Base-by-base conservation (phyloP, 352 stramenopile species). In the Pythium myriotylum region DNA sequence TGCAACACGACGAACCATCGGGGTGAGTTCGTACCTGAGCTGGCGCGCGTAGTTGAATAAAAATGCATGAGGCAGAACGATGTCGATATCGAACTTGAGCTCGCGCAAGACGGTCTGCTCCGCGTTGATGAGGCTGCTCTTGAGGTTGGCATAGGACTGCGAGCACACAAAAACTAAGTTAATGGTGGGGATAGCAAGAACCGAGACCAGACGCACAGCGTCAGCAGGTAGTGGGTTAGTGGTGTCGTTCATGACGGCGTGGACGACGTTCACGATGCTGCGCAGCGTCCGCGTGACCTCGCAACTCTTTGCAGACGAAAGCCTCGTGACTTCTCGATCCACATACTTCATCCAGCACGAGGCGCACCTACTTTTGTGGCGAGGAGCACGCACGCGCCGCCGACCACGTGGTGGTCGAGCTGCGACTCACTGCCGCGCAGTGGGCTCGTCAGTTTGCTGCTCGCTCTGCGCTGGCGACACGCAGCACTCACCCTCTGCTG, bases 211-310 rank as follows among this genome's bases (percentile, higher is more conserved):
- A 35, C 69, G 35, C 55, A 81, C 75, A 49, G 62, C 59, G 52
- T 76, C 72, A 2, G 70, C 70, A 29, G 64, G 61, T 5, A 84
- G 64, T 16, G 64, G 64, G 45, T 59, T 52, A n/a, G 56, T 63
- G 16, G 64, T 67, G 42, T 71, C 26, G 46, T 71, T 71, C 39
- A 55, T 48, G 14, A 67, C 40, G 12, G 76, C 73, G 66, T 84
- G 71, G 33, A 77, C 68, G 37, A 78, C 76, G 46, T 84, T 85
- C n/a, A 73, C 69, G 59, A 85, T 55, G 52, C 76, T 83, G 47
- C 74, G 76, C 39, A 85, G 48, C 3, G 71, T 77, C 1, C 76
- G 73, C 47, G 73, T 73, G 46, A 70, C 49, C 54, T 85, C 76
- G 22, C 76, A 81, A 19, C 62, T 77, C 76, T 85, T 20, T 22